A percentile compares a stretch with the other conserved stretches of the same genome.
These are phyloP conservation scores for Neckera pumila DNA, from an alignment of 225 moss, liverwort and hornwort genomes.

Conservation along the genomic window DNA sequence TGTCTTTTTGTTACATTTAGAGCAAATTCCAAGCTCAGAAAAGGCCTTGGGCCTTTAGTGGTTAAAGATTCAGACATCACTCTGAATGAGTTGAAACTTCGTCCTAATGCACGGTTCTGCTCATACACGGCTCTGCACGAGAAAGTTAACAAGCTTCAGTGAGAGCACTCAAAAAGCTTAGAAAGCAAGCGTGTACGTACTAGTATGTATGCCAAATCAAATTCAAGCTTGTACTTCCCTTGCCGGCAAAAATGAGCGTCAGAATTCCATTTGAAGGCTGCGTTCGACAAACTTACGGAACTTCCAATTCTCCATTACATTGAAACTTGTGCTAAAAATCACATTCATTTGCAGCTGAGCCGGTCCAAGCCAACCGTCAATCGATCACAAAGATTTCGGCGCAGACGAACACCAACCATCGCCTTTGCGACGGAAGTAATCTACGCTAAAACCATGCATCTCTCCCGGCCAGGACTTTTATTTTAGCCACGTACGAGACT, in stretches of 20 bases:
- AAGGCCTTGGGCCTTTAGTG: no score
- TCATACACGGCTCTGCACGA: neutral
- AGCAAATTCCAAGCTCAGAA: no score
- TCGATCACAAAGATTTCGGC: neutral
- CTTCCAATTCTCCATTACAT: neutral
- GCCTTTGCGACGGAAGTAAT: neutral
- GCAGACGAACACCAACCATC: neutral
- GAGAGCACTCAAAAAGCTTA: neutral
- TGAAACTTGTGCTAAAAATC: neutral
- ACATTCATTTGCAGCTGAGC: neutral
- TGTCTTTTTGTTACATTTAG: no score
- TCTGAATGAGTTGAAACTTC: no score
- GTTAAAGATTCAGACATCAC: no score
- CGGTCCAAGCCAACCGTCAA: neutral
- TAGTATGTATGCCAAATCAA: neutral
- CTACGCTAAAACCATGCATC: neutral
- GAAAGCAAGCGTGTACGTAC: neutral
- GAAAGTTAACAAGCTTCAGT: neutral
- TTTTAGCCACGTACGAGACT: neutral
- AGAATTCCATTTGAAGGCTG: no score
- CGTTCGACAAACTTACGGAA: no score
- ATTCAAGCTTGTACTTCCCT: neutral
- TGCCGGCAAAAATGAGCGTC: neutral
- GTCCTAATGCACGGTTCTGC: neutral
- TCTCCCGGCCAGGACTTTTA: neutral